Evolutionary conservation across 208 protist species (phyloP), one percentile per base, ranked within the genome.

Genomic region (Vickermania spadyakhi): DNA sequence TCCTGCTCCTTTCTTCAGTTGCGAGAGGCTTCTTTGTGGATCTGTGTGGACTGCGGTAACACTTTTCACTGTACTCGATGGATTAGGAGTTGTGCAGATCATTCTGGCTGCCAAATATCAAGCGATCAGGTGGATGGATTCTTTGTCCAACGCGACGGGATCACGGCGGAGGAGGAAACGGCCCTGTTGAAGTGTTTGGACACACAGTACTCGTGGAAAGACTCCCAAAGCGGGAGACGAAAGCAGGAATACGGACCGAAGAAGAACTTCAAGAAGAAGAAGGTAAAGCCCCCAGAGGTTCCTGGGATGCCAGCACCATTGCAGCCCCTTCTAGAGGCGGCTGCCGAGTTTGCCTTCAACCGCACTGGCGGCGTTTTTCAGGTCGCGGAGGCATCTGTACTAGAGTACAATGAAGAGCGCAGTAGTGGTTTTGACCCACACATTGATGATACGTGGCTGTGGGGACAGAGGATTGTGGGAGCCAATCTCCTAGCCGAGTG

Each of bases 391-490:
- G 84, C 75, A 2, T 89, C 82, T 11, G 85, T 65, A 25, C 61
- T 96, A 5, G 86, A 96, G 57, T 96, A 96, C 56, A 64, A 56
- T 2, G 41, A 60, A 22, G 60, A 60, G 4, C 77, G 72, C 25
- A 27, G 72, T 31, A 93, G 84, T 56, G 86, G 78, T 59, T 81
- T 96, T 58, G 89, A 96, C 62, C 84, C 86, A 13, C 89, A 96
- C 31, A 67, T 96, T 28, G 89, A 96, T 66, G 89, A 96, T 62
- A 90, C 84, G 2, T 96, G 89, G 86, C 56, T 93, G n/a, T 96
- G 89, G 86, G 89, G 89, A 23, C 66, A 86, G 45, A 71, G 89
- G 27, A 84, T 96, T 60, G 80, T 64, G 22, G 86, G 89, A 0
- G 28, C 90, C 27, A 94, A 91, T 72, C 51, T 96, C 25, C 57